These are phyloP conservation scores for Sporisorium iseilematis-ciliati DNA, from an alignment of 1,284 basidiomycete genomes.

Conservation along the genomic window DNA sequence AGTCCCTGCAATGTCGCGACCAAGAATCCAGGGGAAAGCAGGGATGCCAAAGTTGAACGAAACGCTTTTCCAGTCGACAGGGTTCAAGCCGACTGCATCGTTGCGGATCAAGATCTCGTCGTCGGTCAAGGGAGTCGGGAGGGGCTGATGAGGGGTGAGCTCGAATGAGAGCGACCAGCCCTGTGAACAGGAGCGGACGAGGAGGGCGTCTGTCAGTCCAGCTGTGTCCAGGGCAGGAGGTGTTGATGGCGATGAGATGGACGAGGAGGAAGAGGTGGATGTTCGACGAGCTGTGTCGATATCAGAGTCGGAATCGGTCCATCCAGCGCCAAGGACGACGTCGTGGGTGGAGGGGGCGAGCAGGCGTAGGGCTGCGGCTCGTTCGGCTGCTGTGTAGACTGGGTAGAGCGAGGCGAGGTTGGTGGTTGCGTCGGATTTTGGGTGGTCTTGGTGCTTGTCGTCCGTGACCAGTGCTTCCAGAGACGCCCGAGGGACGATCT, in stretches of 20 bases:
- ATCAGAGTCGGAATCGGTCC: constrained; percentile 31
- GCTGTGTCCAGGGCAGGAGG: neutral
- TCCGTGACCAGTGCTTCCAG: neutral
- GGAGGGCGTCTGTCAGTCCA: constrained; percentile 30
- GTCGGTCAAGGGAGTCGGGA: constrained; percentile 9
- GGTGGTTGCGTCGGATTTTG: neutral
- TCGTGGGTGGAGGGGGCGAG: constrained; percentile 42
- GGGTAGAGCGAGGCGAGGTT: constrained; percentile 12
- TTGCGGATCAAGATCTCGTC: constrained; percentile 53
- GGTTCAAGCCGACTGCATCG: constrained; percentile 57
- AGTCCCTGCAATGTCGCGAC: constrained; percentile 72
- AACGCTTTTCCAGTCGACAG: constrained; percentile 61
- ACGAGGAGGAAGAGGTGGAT: constrained; percentile 26
- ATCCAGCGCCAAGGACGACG: constrained; percentile 50
- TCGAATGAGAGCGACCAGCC: constrained; percentile 63
- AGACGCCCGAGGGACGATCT: constrained; percentile 22
- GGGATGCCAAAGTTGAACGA: constrained; percentile 63
- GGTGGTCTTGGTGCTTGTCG: neutral
- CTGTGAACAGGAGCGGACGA: constrained; percentile 55
- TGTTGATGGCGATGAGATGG: constrained; percentile 11
- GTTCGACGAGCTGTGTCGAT: constrained; percentile 5
- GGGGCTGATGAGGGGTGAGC: constrained; percentile 41
- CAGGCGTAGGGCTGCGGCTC: constrained; percentile 37
- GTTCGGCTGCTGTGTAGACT: constrained; percentile 29
- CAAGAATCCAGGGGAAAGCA: constrained; percentile 69